Percentiles rank a stretch among this genome's conserved stretches.
Evolutionary conservation across 1,284 basidiomycete species (phyloP).

Genomic region (Caloboletus inedulis): DNA sequence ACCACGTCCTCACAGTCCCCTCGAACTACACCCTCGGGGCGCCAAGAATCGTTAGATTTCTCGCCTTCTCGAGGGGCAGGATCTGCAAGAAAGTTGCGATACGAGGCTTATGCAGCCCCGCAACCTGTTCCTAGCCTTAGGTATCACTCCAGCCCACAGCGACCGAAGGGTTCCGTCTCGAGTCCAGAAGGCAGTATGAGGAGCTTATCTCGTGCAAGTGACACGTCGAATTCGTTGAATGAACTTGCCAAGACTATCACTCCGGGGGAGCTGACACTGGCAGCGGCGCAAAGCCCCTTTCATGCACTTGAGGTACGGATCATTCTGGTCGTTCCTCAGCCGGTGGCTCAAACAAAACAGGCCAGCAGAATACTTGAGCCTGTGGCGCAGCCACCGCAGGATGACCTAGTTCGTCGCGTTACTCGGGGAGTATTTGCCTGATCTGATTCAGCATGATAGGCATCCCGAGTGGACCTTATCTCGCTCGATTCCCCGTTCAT

Average conservation of each 20-base stretch:
- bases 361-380: not conserved
- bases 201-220: constrained; percentile 27
- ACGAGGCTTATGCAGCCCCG: constrained; percentile 67
- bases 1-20: constrained; percentile 4
- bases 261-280: constrained; percentile 56
- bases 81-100: constrained; percentile 53
- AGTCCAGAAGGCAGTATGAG: constrained; percentile 19
- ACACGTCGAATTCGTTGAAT: constrained; percentile 32
- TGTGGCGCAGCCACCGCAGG: constrained; percentile 2
- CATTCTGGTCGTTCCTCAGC: not conserved
- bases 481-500: constrained; percentile 66
- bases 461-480: constrained; percentile 56
- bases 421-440: not conserved
- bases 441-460: constrained; percentile 30
- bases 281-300: constrained; percentile 30
- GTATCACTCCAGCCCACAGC: constrained; percentile 26
- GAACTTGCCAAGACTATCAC: constrained; percentile 44
- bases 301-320: constrained; percentile 23
- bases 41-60: constrained; percentile 25
- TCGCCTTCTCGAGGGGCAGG: constrained; percentile 33
- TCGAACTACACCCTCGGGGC: constrained; percentile 16
- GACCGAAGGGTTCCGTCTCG: constrained; percentile 26
- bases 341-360: constrained; percentile 15
- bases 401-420: constrained; percentile 24
- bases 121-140: constrained; percentile 46